A percentile compares a stretch with the other conserved stretches of the same genome.
These are phyloP conservation scores for Yamadazyma diospyri DNA, from an alignment of 1,139 yeast species.

Conservation along the genomic window DNA sequence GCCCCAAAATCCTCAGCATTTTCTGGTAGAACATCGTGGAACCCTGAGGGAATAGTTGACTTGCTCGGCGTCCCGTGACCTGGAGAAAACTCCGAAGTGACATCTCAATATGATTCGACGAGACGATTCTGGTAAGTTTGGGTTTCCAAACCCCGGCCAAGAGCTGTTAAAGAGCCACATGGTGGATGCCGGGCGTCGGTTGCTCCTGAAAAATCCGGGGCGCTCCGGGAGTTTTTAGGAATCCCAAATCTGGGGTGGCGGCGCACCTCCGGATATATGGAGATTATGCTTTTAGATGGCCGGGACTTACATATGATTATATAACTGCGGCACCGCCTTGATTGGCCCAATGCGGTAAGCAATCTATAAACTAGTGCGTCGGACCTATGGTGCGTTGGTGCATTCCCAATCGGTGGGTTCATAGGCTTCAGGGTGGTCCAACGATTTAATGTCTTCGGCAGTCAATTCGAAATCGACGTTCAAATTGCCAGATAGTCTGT, in stretches of 20 bases:
- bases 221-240: slow-evolving; percentile 2
- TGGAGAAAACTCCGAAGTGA: slow-evolving; percentile 1
- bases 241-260: slow-evolving; percentile 8
- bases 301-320: slow-evolving; percentile 5
- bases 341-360: no score
- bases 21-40: slow-evolving; percentile 1
- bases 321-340: no score
- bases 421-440: slow-evolving; percentile 42
- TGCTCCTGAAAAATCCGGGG: no score
- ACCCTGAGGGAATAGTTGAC: neutral
- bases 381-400: slow-evolving; percentile 51
- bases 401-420: slow-evolving; percentile 76
- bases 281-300: neutral
- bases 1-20: no score
- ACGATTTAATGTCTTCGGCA: slow-evolving; percentile 34
- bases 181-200: no score
- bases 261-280: slow-evolving; percentile 7
- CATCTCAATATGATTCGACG: slow-evolving; percentile 1
- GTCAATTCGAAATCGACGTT: slow-evolving; percentile 50
- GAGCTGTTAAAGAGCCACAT: no score
- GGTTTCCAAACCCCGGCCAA: no score
- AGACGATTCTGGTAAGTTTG: no score
- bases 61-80: slow-evolving; percentile 1
- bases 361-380: no score
- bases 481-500: slow-evolving; percentile 31